These are phyloP conservation scores for Leccinum sublutescens DNA, from an alignment of 768 basidiomycete genomes.

Conservation along the genomic window DNA sequence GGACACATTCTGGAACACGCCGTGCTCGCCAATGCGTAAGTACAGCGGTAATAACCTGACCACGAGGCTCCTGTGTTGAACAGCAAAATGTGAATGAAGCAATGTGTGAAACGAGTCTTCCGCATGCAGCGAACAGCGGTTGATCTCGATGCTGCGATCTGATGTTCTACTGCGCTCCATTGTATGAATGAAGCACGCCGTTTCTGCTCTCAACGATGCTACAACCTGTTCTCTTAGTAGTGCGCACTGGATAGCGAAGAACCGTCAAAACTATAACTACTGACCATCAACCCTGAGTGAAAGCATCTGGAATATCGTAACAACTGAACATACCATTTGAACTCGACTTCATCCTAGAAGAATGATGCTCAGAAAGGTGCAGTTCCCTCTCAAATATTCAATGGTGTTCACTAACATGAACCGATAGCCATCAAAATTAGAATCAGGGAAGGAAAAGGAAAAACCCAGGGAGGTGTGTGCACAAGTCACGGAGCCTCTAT, in stretches of 20 bases:
- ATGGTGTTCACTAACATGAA: constrained; percentile 1
- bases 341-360: not conserved
- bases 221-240: constrained; percentile 2
- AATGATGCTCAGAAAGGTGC: constrained; percentile 7
- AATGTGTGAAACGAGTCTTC: not conserved
- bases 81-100: not conserved
- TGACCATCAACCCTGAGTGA: constrained; percentile 1
- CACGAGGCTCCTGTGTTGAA: constrained; percentile 2
- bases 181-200: constrained; percentile 2
- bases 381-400: not conserved
- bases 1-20: not conserved
- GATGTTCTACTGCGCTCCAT: not conserved
- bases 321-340: not conserved
- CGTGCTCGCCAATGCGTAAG: not conserved
- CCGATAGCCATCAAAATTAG: not conserved
- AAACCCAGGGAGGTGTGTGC: constrained; percentile 12
- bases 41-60: not conserved
- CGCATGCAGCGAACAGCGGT: constrained; percentile 1
- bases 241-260: not conserved
- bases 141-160: not conserved
- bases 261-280: constrained; percentile 9
- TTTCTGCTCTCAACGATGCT: not conserved
- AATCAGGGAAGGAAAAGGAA: not conserved
- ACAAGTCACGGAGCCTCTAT: not conserved
- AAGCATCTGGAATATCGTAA: not conserved